phyloP scores from a whole-genome alignment of 2,329 filamentous ascomycete species.

The Sporothrix brunneoviolacea region DNA sequence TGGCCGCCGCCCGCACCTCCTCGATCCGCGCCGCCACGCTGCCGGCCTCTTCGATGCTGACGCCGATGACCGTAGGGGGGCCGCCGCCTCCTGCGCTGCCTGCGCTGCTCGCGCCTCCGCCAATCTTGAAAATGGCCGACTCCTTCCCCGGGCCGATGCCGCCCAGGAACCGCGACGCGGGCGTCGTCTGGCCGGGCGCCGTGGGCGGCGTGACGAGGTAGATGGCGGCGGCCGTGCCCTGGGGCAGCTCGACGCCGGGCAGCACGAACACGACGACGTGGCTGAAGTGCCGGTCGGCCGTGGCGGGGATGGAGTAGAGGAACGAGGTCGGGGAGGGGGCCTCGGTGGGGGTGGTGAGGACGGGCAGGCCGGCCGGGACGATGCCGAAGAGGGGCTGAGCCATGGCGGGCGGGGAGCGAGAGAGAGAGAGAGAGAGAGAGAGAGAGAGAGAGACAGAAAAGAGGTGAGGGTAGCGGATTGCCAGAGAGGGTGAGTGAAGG shows the following conservation, averaged over 20 bases:
- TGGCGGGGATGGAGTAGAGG: constrained; percentile 44
- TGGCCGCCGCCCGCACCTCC: constrained; percentile 41
- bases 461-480: no score
- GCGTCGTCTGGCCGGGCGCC: constrained; percentile 31
- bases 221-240: constrained; percentile 75
- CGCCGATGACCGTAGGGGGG: constrained; percentile 55
- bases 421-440: background rate
- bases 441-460: background rate
- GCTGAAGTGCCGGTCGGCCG: constrained; percentile 49
- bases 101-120: constrained; percentile 22
- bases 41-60: constrained; percentile 70
- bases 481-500: no score
- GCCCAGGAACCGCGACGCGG: constrained; percentile 61
- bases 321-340: constrained; percentile 48
- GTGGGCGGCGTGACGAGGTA: constrained; percentile 60
- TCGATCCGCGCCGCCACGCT: constrained; percentile 66
- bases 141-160: constrained; percentile 86
- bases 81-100: background rate
- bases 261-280: constrained; percentile 88
- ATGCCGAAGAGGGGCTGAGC: constrained; percentile 50
- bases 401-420: constrained; percentile 23
- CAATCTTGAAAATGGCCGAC: constrained; percentile 81
- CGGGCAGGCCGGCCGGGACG: constrained; percentile 52
- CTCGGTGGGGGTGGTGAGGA: constrained; percentile 49
- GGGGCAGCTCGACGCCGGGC: constrained; percentile 66